These are phyloP conservation scores for Fragosphaeria purpurea DNA, from an alignment of 2,329 filamentous ascomycete species.

Conservation along the genomic window DNA sequence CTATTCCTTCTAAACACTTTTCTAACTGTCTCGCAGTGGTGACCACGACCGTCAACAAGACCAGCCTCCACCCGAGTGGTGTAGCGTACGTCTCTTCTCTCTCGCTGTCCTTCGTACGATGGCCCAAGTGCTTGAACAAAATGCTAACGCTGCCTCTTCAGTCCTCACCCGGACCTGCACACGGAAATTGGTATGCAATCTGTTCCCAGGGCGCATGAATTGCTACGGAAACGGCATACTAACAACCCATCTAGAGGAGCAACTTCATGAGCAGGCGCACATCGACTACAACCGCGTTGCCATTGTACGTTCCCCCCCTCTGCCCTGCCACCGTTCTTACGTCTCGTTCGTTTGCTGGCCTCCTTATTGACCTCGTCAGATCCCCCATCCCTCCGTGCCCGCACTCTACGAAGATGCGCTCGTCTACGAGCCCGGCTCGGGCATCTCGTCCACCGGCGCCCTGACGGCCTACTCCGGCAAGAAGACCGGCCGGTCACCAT, in stretches of 20 bases:
- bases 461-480: constrained; percentile 95
- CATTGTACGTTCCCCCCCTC: constrained; percentile 57
- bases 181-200: constrained; percentile 67
- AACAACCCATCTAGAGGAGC: constrained; percentile 52
- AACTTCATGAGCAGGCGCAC: constrained; percentile 93
- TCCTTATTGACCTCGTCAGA: constrained; percentile 27
- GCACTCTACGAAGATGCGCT: constrained; percentile 98
- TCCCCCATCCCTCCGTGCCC: constrained; percentile 88
- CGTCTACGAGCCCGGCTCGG: constrained; percentile 91
- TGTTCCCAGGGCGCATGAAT: neutral
- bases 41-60: constrained; percentile 70
- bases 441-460: constrained; percentile 91
- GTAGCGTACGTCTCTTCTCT: constrained; percentile 59
- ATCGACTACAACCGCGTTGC: constrained; percentile 98
- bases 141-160: constrained; percentile 23
- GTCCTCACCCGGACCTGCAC: constrained; percentile 68
- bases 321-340: neutral
- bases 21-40: constrained; percentile 32
- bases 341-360: neutral
- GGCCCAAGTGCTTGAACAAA: neutral
- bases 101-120: constrained; percentile 2
- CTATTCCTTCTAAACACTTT: constrained; percentile 7
- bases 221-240: neutral
- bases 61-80: constrained; percentile 80
- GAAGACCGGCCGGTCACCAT: constrained; percentile 93